Base-by-base conservation (phyloP, 2,329 filamentous ascomycete species). In the Beauveria sp. region DNA sequence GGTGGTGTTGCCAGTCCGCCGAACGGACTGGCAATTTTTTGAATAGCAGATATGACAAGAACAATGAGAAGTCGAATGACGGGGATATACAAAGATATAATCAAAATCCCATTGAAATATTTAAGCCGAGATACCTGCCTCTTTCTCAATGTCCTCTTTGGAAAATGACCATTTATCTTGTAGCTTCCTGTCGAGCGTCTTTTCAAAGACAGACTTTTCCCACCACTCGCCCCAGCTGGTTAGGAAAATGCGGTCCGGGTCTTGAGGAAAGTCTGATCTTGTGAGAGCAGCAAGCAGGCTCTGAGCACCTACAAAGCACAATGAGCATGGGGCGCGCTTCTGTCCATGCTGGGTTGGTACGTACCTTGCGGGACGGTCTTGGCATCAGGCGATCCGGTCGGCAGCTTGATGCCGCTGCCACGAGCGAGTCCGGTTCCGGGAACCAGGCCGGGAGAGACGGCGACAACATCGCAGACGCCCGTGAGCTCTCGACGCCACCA, bases 141-240 rank as follows among this genome's bases (percentile, higher is more conserved):
- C 77, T 62, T 69, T 74, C 67, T 83, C 80, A 62, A 83, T 76
- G 34, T 78, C 70, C 48, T 80, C 77, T 67, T 76, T 76, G 53
- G 73, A 75, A 0, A 77, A 77, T 26, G 70, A 79, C 80, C 80
- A 83, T 67, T 79, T 81, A 45, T 83, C 75, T 71, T 83, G 81
- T 3, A 83, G 71, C 1, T 65, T 64, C 70, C 76, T 75, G 58
- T 83, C 78, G 3, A 81, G 69, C 1, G 72, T 71, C 60, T 72
- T 69, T 14, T 66, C 72, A 57, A 77, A 77, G 2, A 77, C 72
- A 3, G 76, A 72, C 67, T 76, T 80, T 16, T 72, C 67, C 80
- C 80, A 83, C 80, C 80, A 84, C 71, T 83, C 80, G 1, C 81
- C 81, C 80, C 80, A 83, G 65, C 80, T 82, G 0, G 80, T 83